Evolutionary conservation across 2,329 filamentous ascomycete species (phyloP).

Genomic region (Cordyceps pruinosa): DNA sequence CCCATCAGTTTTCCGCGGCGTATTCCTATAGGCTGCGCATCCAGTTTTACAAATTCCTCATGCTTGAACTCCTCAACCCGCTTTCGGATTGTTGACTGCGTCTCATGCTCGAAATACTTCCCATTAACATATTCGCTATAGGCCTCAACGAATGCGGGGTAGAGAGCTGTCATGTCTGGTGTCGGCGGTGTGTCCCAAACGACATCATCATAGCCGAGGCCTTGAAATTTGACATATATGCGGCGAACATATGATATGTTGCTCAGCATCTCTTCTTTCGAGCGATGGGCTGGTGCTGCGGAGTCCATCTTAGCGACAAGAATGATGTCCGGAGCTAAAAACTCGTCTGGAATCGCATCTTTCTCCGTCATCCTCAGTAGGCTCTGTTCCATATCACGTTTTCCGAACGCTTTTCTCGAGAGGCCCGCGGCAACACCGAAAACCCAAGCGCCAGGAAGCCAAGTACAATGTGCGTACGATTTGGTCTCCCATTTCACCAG

Average conservation of each 20-base stretch:
- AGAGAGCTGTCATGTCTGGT: constrained; percentile 57
- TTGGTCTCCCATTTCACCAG: constrained; percentile 78
- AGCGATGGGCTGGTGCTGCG: constrained; percentile 42
- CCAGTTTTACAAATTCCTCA: constrained; percentile 61
- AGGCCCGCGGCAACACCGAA: constrained; percentile 57
- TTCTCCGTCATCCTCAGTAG: constrained; percentile 59
- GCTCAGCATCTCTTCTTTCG: constrained; percentile 62
- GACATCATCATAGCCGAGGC: constrained; percentile 80
- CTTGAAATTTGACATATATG: constrained; percentile 85
- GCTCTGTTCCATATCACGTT: constrained; percentile 54
- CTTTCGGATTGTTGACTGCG: constrained; percentile 54
- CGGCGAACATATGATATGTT: constrained; percentile 66
- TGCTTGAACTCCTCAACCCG: constrained; percentile 62
- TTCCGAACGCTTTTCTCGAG: constrained; percentile 72
- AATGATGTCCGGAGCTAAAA: constrained; percentile 79
- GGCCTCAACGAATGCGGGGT: constrained; percentile 72
- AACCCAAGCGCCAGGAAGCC: constrained; percentile 88
- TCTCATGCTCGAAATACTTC: constrained; percentile 56
- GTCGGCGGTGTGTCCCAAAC: constrained; percentile 82
- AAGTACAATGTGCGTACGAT: constrained; percentile 76
- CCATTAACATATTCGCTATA: constrained; percentile 83
- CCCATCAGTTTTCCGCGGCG: constrained; percentile 79
- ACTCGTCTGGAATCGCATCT: constrained; percentile 84
- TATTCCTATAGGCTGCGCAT: constrained; percentile 65
- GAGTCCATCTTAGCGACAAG: constrained; percentile 61